Conservation (phyloP, 495 filamentous ascomycete genomes). For the Penicillium lagena region DNA sequence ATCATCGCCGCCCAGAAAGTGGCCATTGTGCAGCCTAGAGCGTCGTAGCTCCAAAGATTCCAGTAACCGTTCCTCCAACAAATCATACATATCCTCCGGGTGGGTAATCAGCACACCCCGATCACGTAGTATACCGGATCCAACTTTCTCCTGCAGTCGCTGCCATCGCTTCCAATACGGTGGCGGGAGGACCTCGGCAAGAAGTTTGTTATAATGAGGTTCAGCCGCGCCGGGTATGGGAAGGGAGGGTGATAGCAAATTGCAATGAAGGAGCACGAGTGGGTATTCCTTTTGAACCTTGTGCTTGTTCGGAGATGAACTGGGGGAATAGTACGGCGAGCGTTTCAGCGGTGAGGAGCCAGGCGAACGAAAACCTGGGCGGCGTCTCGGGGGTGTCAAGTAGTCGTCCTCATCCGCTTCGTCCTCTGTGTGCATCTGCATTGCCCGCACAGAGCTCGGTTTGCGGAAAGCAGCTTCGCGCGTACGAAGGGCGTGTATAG, state of each 20-base stretch:
- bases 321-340: slow-evolving; percentile 41
- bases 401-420: slow-evolving; percentile 35
- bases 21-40: slow-evolving; percentile 71
- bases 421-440: slow-evolving; percentile 64
- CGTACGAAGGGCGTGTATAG: slow-evolving; percentile 24
- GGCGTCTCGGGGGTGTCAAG: slow-evolving; percentile 29
- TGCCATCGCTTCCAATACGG: slow-evolving; percentile 65
- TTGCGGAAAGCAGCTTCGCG: slow-evolving; percentile 54
- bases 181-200: slow-evolving; percentile 50
- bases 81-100: slow-evolving; percentile 82
- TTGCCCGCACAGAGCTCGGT: slow-evolving; percentile 66
- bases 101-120: slow-evolving; percentile 84
- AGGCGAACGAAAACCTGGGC: slow-evolving; percentile 26
- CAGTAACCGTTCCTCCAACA: slow-evolving; percentile 86
- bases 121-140: slow-evolving; percentile 64
- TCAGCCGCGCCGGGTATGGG: slow-evolving; percentile 54
- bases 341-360: slow-evolving; percentile 31
- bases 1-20: slow-evolving; percentile 46
- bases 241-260: slow-evolving; percentile 64
- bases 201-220: slow-evolving; percentile 37
- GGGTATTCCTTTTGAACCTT: slow-evolving; percentile 62
- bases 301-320: slow-evolving; percentile 37
- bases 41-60: slow-evolving; percentile 76
- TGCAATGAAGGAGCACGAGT: slow-evolving; percentile 83
- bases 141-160: slow-evolving; percentile 67